Evolutionary conservation across 73 alveolate genomes (phyloP).

Genomic region (Symbiodinium pilosum): DNA sequence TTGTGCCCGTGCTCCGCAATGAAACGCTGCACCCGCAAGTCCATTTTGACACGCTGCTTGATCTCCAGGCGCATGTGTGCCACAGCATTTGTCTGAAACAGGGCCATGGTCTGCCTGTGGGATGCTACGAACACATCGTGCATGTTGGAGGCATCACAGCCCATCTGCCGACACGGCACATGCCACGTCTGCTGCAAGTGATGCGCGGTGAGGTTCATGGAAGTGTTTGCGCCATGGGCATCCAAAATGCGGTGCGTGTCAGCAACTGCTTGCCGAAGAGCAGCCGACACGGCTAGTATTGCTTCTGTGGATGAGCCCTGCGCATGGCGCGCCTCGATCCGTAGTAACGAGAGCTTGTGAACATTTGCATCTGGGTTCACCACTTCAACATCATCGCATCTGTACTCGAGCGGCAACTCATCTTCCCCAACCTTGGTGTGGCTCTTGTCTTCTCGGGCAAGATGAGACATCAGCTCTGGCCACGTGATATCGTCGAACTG

Average conservation of each 20-base stretch:
- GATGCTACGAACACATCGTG: not conserved
- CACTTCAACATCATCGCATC: not conserved
- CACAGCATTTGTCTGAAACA: not conserved
- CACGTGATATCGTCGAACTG: not conserved
- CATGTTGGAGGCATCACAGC: not conserved
- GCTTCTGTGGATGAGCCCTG: not conserved
- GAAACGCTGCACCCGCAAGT: constrained; percentile 2
- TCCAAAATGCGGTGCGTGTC: not conserved
- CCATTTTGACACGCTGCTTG: not conserved
- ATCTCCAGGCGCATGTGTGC: not conserved
- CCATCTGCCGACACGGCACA: not conserved
- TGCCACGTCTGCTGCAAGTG: not conserved
- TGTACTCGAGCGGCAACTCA: not conserved
- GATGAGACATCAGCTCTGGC: not conserved
- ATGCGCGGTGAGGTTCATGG: not conserved
- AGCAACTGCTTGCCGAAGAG: not conserved
- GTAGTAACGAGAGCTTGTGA: not conserved
- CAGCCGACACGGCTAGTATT: not conserved
- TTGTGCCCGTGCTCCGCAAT: not conserved
- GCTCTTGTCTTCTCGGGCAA: not conserved
- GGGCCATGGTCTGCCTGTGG: not conserved
- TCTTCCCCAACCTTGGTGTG: not conserved
- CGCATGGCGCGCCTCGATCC: not conserved
- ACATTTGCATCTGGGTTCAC: not conserved
- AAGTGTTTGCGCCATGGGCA: not conserved